Base-by-base conservation (phyloP, 2,329 filamentous ascomycete genomes). In the Dothiorella sarmentorum region DNA sequence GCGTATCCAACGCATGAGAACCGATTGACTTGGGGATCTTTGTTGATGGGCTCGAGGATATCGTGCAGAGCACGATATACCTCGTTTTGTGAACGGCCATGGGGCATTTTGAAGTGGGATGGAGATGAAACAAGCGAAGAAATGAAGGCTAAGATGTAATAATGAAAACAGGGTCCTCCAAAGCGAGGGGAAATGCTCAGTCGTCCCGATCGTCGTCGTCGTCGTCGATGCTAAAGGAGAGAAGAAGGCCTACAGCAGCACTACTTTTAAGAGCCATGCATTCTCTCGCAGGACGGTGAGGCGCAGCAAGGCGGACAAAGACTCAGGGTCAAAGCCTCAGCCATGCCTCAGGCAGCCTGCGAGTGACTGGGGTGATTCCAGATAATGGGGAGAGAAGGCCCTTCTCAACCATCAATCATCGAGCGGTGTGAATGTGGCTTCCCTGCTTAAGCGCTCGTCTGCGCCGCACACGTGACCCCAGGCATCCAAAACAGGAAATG, bases 391-490 rank as follows among this genome's bases (percentile, higher is more conserved):
- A 17, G 4, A 31, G 29, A 26, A 40, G 22, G 17, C 33, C 17
- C 49, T 29, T 9, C 22, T 7, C 7, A n/a, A n/a, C 17, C 15
- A 52, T 18, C 29, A 27, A 45, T 38, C n/a, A 38, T 31, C 20
- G 22, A 38, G 49, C 49, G 49, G 33, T 40, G 49, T 40, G 35
- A 7, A 13, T 40, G 49, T 40, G 49, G 49, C n/a, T 29, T 27
- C 35, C 49, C n/a, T 17, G 49, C 33, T 18, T 53, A 53, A 40
- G 49, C 49, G 49, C 49, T 53, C 33, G 49, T 5, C 49, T 42
- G 9, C 49, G 49, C 49, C 49, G 49, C 49, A 53, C 49, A 53
- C 49, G 37, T 53, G 49, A 40, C 29, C 18, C 29, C 33, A 20
- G 27, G n/a, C n/a, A 26, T 5, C 27, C 17, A 10, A 22, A 53